phyloP scores from a whole-genome alignment of 2,329 filamentous ascomycete species.

The Furcasterigmium sp. region DNA sequence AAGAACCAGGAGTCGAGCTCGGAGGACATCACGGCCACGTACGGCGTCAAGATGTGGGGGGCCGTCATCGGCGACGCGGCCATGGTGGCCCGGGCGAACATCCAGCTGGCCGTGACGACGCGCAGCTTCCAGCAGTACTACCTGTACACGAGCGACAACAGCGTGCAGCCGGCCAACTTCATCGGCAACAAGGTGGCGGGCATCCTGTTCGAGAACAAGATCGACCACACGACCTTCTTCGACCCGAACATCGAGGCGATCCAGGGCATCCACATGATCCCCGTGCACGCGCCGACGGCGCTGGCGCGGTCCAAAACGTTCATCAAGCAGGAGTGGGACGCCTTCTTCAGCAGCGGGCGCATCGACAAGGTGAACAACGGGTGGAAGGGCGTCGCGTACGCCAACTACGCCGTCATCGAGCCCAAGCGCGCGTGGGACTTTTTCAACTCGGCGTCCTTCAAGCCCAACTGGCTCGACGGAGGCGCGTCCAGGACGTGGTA shows the following conservation, averaged over 20 bases:
- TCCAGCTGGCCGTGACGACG: conserved; percentile 69
- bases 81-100: conserved; percentile 67
- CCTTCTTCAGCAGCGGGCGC: conserved; percentile 65
- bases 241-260: conserved; percentile 58
- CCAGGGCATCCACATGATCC: conserved; percentile 68
- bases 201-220: conserved; percentile 77
- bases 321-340: conserved; percentile 68
- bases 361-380: conserved; percentile 62
- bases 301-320: conserved; percentile 59
- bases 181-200: conserved; percentile 47
- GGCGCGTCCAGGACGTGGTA: conserved; percentile 84
- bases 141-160: conserved; percentile 61
- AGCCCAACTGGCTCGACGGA: conserved; percentile 67
- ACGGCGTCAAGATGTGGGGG: conserved; percentile 83
- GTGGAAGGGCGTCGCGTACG: conserved; percentile 81
- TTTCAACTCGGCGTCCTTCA: conserved; percentile 62
- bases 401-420: conserved; percentile 74
- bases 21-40: conserved; percentile 74
- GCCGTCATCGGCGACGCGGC: conserved; percentile 59
- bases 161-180: conserved; percentile 59
- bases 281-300: conserved; percentile 56
- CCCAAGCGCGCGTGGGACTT: conserved; percentile 65
- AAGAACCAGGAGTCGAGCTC: conserved; percentile 75
- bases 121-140: conserved; percentile 69
- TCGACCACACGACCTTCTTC: conserved; percentile 80